phyloP scores from a whole-genome alignment of 139 green algal species.

The Picochlorum sp. region DNA sequence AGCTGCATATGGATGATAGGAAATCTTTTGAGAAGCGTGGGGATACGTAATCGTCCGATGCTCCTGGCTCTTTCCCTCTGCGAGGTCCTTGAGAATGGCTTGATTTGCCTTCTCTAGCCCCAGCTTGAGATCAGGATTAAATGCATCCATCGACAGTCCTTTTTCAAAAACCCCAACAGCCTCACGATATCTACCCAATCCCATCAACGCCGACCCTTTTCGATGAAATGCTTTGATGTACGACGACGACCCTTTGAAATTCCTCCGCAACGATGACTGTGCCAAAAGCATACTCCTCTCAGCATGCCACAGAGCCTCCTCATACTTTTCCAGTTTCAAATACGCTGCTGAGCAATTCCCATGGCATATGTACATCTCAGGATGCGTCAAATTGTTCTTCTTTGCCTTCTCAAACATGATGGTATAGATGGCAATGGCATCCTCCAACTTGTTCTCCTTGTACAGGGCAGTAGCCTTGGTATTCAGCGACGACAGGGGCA shows the following conservation, averaged over 20 bases:
- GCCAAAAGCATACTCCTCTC: constrained; percentile 22
- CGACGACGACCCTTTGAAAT: constrained; percentile 3
- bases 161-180: constrained; percentile 28
- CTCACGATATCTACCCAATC: constrained; percentile 28
- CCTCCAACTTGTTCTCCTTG: constrained; percentile 15
- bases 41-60: constrained; percentile 25
- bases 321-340: constrained; percentile 38
- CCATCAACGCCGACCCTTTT: constrained; percentile 51
- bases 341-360: constrained; percentile 41
- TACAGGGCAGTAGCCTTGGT: constrained; percentile 10
- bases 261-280: constrained; percentile 23
- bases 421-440: constrained; percentile 29
- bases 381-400: constrained; percentile 41
- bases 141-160: constrained; percentile 44
- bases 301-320: constrained; percentile 30
- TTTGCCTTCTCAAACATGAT: constrained; percentile 39
- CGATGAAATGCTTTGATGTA: constrained; percentile 48
- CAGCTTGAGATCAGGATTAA: constrained; percentile 39
- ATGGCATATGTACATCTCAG: constrained; percentile 52
- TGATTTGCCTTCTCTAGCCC: constrained; percentile 42
- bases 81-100: constrained; percentile 43
- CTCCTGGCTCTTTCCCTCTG: constrained; percentile 33
- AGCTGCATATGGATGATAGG: constrained; percentile 37
- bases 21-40: constrained; percentile 40
- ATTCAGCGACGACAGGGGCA: constrained; percentile 9